Conservation (phyloP, 768 basidiomycete species). For the Suillus placidus region DNA sequence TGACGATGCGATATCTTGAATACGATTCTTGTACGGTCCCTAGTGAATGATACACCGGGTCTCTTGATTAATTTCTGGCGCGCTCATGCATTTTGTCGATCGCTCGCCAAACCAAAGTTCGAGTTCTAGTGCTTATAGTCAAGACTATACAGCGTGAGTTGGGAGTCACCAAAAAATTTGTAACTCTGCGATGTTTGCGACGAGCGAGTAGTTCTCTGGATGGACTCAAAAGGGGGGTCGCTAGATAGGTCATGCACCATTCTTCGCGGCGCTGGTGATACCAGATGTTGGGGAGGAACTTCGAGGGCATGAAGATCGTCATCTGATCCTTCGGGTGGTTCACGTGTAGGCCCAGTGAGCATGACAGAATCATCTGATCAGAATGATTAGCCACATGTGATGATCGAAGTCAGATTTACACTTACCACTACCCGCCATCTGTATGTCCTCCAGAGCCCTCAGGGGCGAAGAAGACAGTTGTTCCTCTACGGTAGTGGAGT, state of each 20-base stretch:
- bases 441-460: constrained; percentile 27
- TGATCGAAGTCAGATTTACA: constrained; percentile 3
- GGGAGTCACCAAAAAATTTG: no score
- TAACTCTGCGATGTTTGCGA: constrained; percentile 36
- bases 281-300: constrained; percentile 69
- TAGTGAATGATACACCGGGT: background rate
- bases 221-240: constrained; percentile 53
- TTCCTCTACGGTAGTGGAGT: constrained; percentile 4
- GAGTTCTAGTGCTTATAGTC: no score
- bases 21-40: background rate
- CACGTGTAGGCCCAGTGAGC: constrained; percentile 17
- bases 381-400: constrained; percentile 1
- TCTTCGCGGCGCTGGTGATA: constrained; percentile 59
- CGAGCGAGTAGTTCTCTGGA: constrained; percentile 46
- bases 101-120: no score
- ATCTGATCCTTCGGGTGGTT: constrained; percentile 49
- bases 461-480: constrained; percentile 18
- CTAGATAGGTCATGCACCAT: constrained; percentile 43
- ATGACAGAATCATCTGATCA: constrained; percentile 53
- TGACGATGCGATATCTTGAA: background rate
- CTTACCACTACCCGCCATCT: constrained; percentile 40
- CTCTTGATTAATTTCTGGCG: no score
- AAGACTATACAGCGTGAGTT: no score
- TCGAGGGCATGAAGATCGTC: constrained; percentile 66
- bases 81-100: no score